phyloP scores from a whole-genome alignment of 257 asterid genomes.

The Salvia hispanica region DNA sequence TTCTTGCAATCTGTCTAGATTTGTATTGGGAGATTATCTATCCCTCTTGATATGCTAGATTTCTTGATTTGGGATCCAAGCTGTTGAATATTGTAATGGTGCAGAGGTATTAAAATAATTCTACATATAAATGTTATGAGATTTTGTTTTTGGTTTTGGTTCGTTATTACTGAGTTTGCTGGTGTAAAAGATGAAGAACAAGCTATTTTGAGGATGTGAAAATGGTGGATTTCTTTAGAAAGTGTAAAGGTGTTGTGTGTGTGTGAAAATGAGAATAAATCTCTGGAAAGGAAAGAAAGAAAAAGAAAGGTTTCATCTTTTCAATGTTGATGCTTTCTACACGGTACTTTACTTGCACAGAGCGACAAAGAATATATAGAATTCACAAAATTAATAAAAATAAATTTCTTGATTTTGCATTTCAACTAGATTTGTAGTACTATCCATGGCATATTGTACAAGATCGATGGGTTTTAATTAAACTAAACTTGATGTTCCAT shows the following conservation, averaged over 20 bases:
- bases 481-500: too few species aligned
- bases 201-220: background rate
- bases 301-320: conserved; percentile 25
- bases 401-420: too few species aligned
- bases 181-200: background rate
- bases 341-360: conserved; percentile 55
- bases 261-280: conserved; percentile 60
- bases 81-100: background rate
- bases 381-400: too few species aligned
- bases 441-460: too few species aligned
- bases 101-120: background rate
- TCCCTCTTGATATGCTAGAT: background rate
- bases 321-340: conserved; percentile 36
- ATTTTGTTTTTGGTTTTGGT: background rate
- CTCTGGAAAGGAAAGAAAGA: conserved; percentile 27
- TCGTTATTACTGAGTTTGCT: background rate
- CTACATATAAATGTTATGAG: background rate
- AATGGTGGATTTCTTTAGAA: background rate
- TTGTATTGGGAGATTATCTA: background rate
- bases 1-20: background rate
- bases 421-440: too few species aligned
- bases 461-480: too few species aligned
- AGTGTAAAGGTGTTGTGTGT: conserved; percentile 3
- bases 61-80: too few species aligned
- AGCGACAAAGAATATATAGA: conserved; percentile 41